Evolutionary conservation across 768 basidiomycete genomes (phyloP), one percentile per base, ranked within the genome.

Genomic region (Daedaleopsis sinensis): DNA sequence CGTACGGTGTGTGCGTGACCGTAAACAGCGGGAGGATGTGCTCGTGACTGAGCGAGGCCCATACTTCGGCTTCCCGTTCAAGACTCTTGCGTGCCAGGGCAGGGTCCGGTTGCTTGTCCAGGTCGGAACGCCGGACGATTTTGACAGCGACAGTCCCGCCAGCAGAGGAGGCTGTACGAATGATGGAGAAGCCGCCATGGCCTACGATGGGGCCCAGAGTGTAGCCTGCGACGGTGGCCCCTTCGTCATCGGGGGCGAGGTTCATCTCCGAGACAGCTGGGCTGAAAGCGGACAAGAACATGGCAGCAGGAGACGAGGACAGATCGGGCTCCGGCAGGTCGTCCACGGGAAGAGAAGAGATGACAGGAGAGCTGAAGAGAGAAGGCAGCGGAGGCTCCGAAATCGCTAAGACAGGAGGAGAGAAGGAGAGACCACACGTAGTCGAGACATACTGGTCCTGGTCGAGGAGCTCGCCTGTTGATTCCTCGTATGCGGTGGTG

Each of bases 11-110:
- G 66, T 87, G 83, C 55, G 82, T 76, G 18, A 77, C 76, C 46
- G 84, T 79, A 72, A 95, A 93, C 47, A 96, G 84, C 12, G 94
- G 94, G 16, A 97, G 83, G 63, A 95, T 84, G 68, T 95, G 88
- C 70, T 94, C 91, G 71, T 96, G 94, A 54, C 82, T 85, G 66
- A 94, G 84, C 0, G 85, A 80, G 1, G 84, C 76, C 93, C 93
- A 95, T 15, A 92, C 77, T 13, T 77, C 70, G 13, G 86, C 84
- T 77, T 96, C 93, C 52, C 84, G 86, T 59, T 86, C 81, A 46
- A 94, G 79, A 48, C 82, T 84, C 61, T 82, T 84, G 62, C 79
- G 81, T 12, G 80, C 76, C 8, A 77, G 70, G 24, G 74, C 67
- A 2, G 86, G 76, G 61, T 88, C 76, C 3, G 74, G 72, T 62